phyloP scores from a whole-genome alignment of 768 basidiomycete species.

The Trametopsis cervina region DNA sequence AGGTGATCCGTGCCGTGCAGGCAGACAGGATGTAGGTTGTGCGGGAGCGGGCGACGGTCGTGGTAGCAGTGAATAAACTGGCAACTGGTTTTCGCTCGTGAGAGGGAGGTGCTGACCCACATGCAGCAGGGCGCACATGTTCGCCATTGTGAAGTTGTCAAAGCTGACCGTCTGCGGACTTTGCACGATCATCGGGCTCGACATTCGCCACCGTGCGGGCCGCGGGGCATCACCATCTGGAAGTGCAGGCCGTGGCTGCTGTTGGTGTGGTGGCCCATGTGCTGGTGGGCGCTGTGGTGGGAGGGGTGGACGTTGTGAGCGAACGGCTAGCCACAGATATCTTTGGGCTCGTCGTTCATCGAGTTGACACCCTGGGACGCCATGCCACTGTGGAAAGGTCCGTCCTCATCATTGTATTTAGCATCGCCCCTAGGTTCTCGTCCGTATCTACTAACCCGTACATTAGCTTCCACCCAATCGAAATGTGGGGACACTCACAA shows the following conservation, averaged over 20 bases:
- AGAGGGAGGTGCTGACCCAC: constrained; percentile 24
- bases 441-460: constrained; percentile 40
- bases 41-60: too few species aligned
- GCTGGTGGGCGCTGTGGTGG: constrained; percentile 24
- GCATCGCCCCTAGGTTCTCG: constrained; percentile 51
- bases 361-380: too few species aligned
- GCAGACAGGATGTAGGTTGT: too few species aligned
- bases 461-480: neutral
- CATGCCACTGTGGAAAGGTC: constrained; percentile 21
- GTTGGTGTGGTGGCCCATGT: too few species aligned
- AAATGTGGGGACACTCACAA: constrained; percentile 35
- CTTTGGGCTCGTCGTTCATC: constrained; percentile 17
- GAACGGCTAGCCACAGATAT: too few species aligned
- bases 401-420: constrained; percentile 37
- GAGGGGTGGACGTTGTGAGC: too few species aligned
- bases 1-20: too few species aligned
- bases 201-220: constrained; percentile 14
- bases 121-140: constrained; percentile 34
- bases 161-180: constrained; percentile 35
- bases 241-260: constrained; percentile 19
- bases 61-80: too few species aligned
- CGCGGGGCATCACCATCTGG: constrained; percentile 28
- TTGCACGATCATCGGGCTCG: constrained; percentile 40
- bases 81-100: too few species aligned
- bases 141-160: constrained; percentile 46